These are phyloP conservation scores for Boletus tylopilopsis DNA, from an alignment of 768 basidiomycete species.

Conservation along the genomic window DNA sequence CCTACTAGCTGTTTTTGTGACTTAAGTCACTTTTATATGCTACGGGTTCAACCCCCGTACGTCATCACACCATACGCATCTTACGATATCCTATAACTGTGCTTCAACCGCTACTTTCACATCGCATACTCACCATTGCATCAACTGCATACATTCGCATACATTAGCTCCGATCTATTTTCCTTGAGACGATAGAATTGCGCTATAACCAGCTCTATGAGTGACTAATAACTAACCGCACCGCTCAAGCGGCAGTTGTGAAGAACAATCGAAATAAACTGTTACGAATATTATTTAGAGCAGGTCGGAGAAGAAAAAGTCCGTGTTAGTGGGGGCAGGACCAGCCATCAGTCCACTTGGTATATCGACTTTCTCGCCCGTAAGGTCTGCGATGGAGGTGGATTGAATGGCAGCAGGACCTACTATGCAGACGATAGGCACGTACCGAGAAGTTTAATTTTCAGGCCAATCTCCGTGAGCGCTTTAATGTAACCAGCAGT, in stretches of 20 bases:
- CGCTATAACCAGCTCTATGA: conserved; percentile 22
- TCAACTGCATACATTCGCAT: conserved; percentile 51
- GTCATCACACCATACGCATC: conserved; percentile 29
- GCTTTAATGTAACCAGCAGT: conserved; percentile 84
- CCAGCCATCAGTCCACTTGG: conserved; percentile 77
- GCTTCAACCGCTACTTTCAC: conserved; percentile 30
- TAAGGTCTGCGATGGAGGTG: conserved; percentile 57
- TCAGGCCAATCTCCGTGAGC: conserved; percentile 87
- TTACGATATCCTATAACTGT: conserved; percentile 19
- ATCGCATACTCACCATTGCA: conserved; percentile 36
- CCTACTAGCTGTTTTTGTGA: too few species aligned
- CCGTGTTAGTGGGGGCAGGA: conserved; percentile 71
- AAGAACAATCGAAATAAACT: conserved; percentile 6
- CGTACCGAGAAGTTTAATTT: conserved; percentile 84
- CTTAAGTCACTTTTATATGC: conserved; percentile 34
- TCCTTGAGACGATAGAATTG: conserved; percentile 11
- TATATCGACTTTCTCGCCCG: conserved; percentile 87
- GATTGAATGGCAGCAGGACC: not conserved
- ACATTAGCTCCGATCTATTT: conserved; percentile 15
- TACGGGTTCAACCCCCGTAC: conserved; percentile 89
- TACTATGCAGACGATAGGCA: not conserved
- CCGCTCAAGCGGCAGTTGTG: not conserved
- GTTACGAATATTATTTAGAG: conserved; percentile 26
- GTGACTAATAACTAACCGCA: conserved; percentile 24
- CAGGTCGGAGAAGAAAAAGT: conserved; percentile 83